These are phyloP conservation scores for Fragilaria crotonensis DNA, from an alignment of 108 stramenopile genomes.

Conservation along the genomic window DNA sequence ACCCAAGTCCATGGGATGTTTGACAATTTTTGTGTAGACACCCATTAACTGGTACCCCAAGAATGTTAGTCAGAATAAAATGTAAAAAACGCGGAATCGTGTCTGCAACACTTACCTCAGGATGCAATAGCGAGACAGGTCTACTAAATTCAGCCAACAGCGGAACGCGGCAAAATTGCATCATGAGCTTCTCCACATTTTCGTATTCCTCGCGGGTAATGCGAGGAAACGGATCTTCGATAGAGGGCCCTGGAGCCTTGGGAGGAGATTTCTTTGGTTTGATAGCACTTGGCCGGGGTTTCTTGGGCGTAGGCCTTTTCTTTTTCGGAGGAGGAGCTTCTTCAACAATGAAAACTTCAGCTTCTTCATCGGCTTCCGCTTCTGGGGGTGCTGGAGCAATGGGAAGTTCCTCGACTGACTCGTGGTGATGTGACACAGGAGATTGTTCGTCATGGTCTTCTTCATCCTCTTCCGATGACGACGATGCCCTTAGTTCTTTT, in stretches of 20 bases:
- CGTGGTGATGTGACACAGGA: too few species aligned
- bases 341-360: not conserved
- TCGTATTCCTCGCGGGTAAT: constrained; percentile 70
- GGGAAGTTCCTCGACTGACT: not conserved
- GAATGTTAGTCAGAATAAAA: constrained; percentile 4
- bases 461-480: not conserved
- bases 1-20: constrained; percentile 76
- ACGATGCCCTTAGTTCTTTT: not conserved
- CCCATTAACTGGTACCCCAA: constrained; percentile 53
- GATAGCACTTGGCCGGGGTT: not conserved
- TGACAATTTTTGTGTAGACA: constrained; percentile 74
- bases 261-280: constrained; percentile 1
- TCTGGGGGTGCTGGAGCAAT: not conserved
- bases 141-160: constrained; percentile 84
- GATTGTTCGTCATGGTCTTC: constrained; percentile 3
- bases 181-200: constrained; percentile 65
- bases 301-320: constrained; percentile 1
- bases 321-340: not conserved
- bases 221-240: constrained; percentile 46
- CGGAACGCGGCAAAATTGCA: constrained; percentile 78
- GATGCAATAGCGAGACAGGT: constrained; percentile 76
- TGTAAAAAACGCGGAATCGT: too few species aligned
- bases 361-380: not conserved
- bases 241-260: constrained; percentile 21
- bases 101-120: constrained; percentile 83